These are phyloP conservation scores for Lagenidium giganteum DNA, from an alignment of 352 stramenopile genomes.

Conservation along the genomic window DNA sequence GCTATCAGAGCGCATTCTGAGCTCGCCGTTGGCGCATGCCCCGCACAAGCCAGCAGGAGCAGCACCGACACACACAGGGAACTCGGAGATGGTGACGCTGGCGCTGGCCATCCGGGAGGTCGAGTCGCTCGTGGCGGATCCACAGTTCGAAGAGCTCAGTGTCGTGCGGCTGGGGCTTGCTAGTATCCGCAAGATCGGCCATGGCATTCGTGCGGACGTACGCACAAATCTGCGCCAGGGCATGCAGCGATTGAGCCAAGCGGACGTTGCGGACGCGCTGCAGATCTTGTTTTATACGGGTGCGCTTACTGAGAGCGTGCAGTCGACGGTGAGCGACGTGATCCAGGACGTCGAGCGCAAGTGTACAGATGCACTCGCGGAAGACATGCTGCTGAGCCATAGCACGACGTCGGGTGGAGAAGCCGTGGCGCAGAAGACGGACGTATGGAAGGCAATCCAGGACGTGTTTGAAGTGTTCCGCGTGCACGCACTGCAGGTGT, in stretches of 20 bases:
- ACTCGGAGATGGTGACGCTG: conserved; percentile 45
- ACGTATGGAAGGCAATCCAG: conserved; percentile 79
- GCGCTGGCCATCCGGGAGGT: conserved; percentile 73
- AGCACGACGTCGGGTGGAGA: conserved; percentile 13
- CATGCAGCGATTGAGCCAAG: conserved; percentile 57
- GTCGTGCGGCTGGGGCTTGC: conserved; percentile 55
- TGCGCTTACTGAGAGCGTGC: conserved; percentile 49
- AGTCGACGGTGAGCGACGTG: conserved; percentile 76
- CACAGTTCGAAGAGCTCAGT: conserved; percentile 59
- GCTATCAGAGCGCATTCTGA: conserved; percentile 43
- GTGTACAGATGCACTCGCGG: conserved; percentile 45
- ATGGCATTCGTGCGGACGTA: conserved; percentile 49
- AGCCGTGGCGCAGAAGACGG: conserved; percentile 47
- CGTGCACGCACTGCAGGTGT: conserved; percentile 69
- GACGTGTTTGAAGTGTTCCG: conserved; percentile 73
- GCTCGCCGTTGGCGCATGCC: conserved; percentile 30
- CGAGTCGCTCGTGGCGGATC: conserved; percentile 43
- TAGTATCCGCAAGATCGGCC: conserved; percentile 34
- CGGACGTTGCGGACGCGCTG: conserved; percentile 65
- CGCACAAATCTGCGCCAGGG: conserved; percentile 36
- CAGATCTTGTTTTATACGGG: conserved; percentile 80
- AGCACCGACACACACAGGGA: conserved; percentile 14
- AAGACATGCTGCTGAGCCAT: conserved; percentile 52
- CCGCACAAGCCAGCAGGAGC: conserved; percentile 12
- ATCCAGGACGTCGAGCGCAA: conserved; percentile 78